phyloP scores from a whole-genome alignment of 768 basidiomycete species.

The Coprinellus micaceus region DNA sequence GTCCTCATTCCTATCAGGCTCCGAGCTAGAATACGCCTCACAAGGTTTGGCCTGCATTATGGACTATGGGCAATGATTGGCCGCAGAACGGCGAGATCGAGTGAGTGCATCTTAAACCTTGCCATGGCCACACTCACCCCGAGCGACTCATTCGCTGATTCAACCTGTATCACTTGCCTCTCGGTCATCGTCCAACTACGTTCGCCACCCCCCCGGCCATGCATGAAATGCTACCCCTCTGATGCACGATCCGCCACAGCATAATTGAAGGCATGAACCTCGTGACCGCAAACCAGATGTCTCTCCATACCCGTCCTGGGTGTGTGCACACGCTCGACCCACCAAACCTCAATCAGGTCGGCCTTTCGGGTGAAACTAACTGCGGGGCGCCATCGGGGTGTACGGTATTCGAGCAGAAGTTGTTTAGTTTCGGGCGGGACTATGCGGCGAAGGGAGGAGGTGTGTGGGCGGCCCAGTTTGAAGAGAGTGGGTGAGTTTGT shows the following conservation, averaged over 20 bases:
- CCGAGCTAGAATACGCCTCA: no score
- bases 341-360: slow-evolving; percentile 25
- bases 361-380: slow-evolving; percentile 24
- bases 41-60: slow-evolving; percentile 42
- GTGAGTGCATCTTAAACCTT: no score
- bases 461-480: slow-evolving; percentile 65
- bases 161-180: background rate
- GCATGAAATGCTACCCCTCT: background rate
- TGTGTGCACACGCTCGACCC: slow-evolving; percentile 28
- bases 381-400: slow-evolving; percentile 39
- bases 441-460: slow-evolving; percentile 53
- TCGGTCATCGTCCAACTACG: background rate
- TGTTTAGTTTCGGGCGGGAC: slow-evolving; percentile 43
- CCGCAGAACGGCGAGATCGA: slow-evolving; percentile 44
- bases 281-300: slow-evolving; percentile 48
- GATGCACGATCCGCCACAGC: slow-evolving; percentile 12
- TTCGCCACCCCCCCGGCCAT: background rate
- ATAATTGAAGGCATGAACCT: slow-evolving; percentile 63
- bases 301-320: slow-evolving; percentile 45
- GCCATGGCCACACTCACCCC: no score
- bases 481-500: slow-evolving; percentile 39
- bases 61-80: slow-evolving; percentile 44
- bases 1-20: no score
- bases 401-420: slow-evolving; percentile 37
- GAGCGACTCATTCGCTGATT: background rate